These are phyloP conservation scores for Annona cherimola DNA, from an alignment of 164 flowering plant species.

Conservation along the genomic window DNA sequence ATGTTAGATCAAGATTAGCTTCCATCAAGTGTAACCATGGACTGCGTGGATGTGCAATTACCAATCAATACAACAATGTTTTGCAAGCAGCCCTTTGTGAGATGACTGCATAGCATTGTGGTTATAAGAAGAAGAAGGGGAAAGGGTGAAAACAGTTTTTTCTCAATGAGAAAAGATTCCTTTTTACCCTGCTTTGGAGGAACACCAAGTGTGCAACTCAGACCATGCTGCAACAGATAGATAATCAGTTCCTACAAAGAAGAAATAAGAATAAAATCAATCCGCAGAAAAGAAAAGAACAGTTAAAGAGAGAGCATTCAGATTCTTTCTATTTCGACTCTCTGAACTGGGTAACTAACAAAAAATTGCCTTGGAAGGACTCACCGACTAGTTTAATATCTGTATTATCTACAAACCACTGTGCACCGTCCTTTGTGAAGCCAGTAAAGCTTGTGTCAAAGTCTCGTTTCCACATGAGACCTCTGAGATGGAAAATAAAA, in stretches of 20 bases:
- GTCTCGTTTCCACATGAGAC: slow-evolving; percentile 72
- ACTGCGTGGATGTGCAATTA: no score
- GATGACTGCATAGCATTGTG: no score
- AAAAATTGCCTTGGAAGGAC: slow-evolving; percentile 8
- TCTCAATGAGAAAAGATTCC: slow-evolving; percentile 3
- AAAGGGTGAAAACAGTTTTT: no score
- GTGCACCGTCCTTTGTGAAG: slow-evolving; percentile 86
- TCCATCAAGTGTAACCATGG: no score
- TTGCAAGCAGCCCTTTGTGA: no score
- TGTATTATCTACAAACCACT: slow-evolving; percentile 86
- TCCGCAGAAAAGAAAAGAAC: neutral
- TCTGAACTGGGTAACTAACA: neutral
- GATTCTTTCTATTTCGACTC: neutral
- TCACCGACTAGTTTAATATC: slow-evolving; percentile 94
- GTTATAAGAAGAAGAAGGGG: no score
- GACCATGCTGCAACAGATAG: slow-evolving; percentile 81
- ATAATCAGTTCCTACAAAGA: slow-evolving; percentile 78
- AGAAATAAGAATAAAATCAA: neutral
- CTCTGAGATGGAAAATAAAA: slow-evolving; percentile 31
- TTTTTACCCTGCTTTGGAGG: slow-evolving; percentile 60
- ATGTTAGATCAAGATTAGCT: no score
- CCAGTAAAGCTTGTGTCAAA: slow-evolving; percentile 89
- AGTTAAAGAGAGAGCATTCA: neutral
- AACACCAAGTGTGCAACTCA: slow-evolving; percentile 74
- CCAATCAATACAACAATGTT: no score